Evolutionary conservation across 2,329 filamentous ascomycete species (phyloP), one percentile per base, ranked within the genome.

Genomic region (Ophiosphaerella narmari): DNA sequence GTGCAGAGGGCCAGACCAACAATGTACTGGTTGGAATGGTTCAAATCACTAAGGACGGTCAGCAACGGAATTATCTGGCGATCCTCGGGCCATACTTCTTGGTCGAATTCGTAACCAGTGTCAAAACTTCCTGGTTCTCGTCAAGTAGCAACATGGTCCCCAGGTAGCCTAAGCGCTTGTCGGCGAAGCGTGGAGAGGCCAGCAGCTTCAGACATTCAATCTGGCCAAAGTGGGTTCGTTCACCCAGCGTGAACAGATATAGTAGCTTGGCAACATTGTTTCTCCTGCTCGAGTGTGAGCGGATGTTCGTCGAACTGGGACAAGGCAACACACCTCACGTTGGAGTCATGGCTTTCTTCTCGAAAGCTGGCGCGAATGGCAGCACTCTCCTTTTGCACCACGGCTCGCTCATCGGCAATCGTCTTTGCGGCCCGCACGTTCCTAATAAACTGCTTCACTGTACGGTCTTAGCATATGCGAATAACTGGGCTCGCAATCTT

Each of bases 361-460:
- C 94, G 86, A 75, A 99, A 99, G 78, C 93, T 97, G 63, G 94
- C 91, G 77, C 94, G 85, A 72, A 99, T 99, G 40, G 93, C 90
- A 51, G 94, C 94, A 77, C 94, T 99, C 80, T 99, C 94, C 77
- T 99, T 99, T 71, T 97, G 94, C 58, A 99, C 95, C 48, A 99
- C 94, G 44, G 94, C 93, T 72, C 94, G 87, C 80, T 99, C 94
- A 77, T 99, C 94, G 74, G 95, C 95, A 72, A 99, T 97, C 32
- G 94, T 99, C 81, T 99, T 99, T 54, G 94, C 91, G 55, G 94
- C 93, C 74, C 94, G 91, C 73, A 99, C 94, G 78, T 97, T 97
- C 74, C 94, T 92, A 77, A 99, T 99, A 79, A 99, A 99, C 79
- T 97, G 94, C 80, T 99, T 99, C 75, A 99, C 94, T 97, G 71